Evolutionary conservation across 176 grass and related monocot genomes (phyloP).

Genomic region (Musa schizocarpa): DNA sequence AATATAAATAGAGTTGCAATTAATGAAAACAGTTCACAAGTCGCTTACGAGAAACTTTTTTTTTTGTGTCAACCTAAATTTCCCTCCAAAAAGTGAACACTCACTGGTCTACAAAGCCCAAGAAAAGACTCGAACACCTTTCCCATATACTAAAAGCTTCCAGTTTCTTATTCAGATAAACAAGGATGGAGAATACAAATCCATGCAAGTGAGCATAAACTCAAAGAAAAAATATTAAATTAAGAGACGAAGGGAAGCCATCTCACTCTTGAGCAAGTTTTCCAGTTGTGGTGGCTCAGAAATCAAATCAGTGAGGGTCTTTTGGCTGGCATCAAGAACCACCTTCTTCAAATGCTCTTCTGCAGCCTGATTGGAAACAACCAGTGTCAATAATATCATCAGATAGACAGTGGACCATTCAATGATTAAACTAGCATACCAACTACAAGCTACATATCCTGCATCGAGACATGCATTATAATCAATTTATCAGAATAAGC

Average conservation of each 20-base stretch:
- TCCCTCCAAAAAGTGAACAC: too few relatives aligned
- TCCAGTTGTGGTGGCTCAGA: slow-evolving; percentile 68
- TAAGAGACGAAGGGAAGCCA: slow-evolving; percentile 18
- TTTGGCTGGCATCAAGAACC: slow-evolving; percentile 62
- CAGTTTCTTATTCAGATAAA: not conserved
- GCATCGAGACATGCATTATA: not conserved
- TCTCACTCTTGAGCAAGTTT: slow-evolving; percentile 71
- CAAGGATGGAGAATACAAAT: not conserved
- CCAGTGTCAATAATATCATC: not conserved
- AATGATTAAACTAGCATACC: not conserved
- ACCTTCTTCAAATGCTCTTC: slow-evolving; percentile 65
- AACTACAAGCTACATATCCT: not conserved
- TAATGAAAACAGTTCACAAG: too few relatives aligned
- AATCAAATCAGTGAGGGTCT: slow-evolving; percentile 52
- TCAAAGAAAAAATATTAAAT: slow-evolving; percentile 5
- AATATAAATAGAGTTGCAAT: too few relatives aligned
- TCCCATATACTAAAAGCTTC: too few relatives aligned
- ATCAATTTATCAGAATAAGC: not conserved
- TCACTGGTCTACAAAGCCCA: too few relatives aligned
- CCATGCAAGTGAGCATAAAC: slow-evolving; percentile 5
- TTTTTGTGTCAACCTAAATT: too few relatives aligned
- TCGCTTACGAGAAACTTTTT: too few relatives aligned
- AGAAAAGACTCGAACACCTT: too few relatives aligned
- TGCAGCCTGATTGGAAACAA: slow-evolving; percentile 43
- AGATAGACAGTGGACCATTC: not conserved